Evolutionary conservation across 228 moss, liverwort and hornwort genomes (phyloP).

Genomic region (Sphagnum magellanicum): DNA sequence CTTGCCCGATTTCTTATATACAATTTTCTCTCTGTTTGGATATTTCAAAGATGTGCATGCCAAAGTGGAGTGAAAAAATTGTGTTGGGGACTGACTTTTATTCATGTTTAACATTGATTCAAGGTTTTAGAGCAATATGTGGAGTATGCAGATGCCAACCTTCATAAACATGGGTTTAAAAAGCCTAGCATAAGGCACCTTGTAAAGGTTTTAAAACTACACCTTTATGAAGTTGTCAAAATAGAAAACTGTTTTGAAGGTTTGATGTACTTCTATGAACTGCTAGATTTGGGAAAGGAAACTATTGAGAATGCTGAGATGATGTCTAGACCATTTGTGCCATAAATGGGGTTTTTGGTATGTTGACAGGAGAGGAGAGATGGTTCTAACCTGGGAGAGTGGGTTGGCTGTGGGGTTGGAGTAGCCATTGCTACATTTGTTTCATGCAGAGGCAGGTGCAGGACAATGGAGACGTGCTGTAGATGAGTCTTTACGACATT

Average conservation of each 20-base stretch:
- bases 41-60: too few species aligned
- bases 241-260: background rate
- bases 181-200: conserved; percentile 53
- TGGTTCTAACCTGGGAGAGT: background rate
- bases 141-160: conserved; percentile 51
- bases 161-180: conserved; percentile 52
- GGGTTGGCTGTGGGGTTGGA: conserved; percentile 3
- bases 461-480: conserved; percentile 55
- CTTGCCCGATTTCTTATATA: too few species aligned
- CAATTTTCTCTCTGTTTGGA: too few species aligned
- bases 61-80: too few species aligned
- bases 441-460: conserved; percentile 46
- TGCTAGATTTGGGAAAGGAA: too few species aligned
- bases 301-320: too few species aligned
- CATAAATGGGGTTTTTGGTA: too few species aligned
- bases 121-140: conserved; percentile 50
- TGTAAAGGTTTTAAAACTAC: conserved; percentile 28
- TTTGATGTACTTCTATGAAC: background rate
- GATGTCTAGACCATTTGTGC: too few species aligned
- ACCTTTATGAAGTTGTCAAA: background rate
- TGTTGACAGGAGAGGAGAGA: too few species aligned
- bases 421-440: conserved; percentile 52
- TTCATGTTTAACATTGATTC: too few species aligned
- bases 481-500: conserved; percentile 35
- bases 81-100: too few species aligned